Evolutionary conservation across 2,329 filamentous ascomycete genomes (phyloP), one percentile per base, ranked within the genome.

Genomic region (Tolypocladium pustulatum): DNA sequence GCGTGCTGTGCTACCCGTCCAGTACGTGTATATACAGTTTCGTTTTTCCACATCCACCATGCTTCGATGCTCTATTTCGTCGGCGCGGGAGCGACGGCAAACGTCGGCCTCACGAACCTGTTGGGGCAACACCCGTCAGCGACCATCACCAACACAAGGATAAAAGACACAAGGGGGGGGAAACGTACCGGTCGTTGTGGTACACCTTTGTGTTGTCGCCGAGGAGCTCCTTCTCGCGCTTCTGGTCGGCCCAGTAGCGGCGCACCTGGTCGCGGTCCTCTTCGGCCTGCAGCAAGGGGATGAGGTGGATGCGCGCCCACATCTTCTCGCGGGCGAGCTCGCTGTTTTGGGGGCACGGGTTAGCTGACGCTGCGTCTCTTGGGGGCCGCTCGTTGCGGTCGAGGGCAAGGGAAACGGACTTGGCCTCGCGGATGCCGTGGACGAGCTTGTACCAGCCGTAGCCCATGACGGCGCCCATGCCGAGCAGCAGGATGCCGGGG

Each of bases 301-400:
- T 94, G 64, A 99, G 82, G 77, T 97, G 86, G 76, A 99, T 96
- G 71, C 94, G 88, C 62, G 90, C 85, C 94, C 94, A 99, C 85
- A 96, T 94, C 81, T 97, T 99, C 72, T 99, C 94, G 68, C 94
- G 90, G 63, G 87, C 90, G 65, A 96, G 87, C 76, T 99, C 94
- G 71, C 92, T 97, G 68, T 3, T 37, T 9, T 37, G 7, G 7
- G 15, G 38, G 38, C 3, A n/a, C 4, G 17, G 4, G 38, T 40
- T n/a, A 40, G 38, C 38, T 38, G 37, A 17, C 4, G 37, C 37
- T 40, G 37, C 7, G 37, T 15, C 13, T 34, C 5, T 34, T 34
- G 32, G 32, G 32, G 32, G 4, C 5, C 32, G 32, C 9, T 34
- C 5, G 32, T 4, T 17, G 40, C 20, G 40, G 20, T 1, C 6